These are phyloP conservation scores for Fusarium longipes DNA, from an alignment of 2,329 filamentous ascomycete species.

Conservation along the genomic window DNA sequence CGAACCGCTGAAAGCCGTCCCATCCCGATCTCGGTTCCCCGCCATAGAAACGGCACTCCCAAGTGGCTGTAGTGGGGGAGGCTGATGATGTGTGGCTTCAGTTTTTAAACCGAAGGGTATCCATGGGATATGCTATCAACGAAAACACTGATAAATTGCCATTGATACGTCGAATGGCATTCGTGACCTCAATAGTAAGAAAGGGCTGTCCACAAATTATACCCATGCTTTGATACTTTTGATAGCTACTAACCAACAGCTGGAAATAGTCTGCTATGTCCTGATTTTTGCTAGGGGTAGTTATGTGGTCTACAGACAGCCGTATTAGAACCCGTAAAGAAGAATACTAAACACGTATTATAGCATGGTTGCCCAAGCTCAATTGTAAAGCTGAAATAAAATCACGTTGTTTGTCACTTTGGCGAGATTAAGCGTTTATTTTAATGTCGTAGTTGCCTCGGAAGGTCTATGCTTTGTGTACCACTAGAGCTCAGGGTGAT, in stretches of 20 bases:
- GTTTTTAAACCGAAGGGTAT: background rate
- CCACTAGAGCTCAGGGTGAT: conserved; percentile 31
- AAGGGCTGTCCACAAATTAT: background rate
- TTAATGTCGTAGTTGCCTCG: conserved; percentile 14
- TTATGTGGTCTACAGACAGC: background rate
- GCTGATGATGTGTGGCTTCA: conserved; percentile 38
- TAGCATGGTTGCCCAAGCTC: conserved; percentile 18
- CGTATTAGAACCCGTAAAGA: no score
- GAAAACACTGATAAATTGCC: background rate
- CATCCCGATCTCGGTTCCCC: conserved; percentile 42
- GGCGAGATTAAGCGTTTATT: conserved; percentile 29
- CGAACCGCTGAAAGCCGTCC: conserved; percentile 44
- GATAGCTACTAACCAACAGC: background rate
- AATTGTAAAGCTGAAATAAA: conserved; percentile 15
- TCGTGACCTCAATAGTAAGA: background rate
- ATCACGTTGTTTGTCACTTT: conserved; percentile 36
- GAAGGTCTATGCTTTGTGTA: conserved; percentile 5
- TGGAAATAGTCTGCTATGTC: no score
- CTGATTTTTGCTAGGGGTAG: background rate
- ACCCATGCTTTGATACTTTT: background rate
- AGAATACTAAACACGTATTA: background rate
- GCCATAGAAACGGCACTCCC: conserved; percentile 25
- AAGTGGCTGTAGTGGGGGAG: conserved; percentile 43
- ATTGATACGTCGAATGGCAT: background rate
- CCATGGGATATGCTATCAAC: background rate